Evolutionary conservation across 2,329 filamentous ascomycete genomes (phyloP), one percentile per base, ranked within the genome.

Genomic region (Epichloe baconii): DNA sequence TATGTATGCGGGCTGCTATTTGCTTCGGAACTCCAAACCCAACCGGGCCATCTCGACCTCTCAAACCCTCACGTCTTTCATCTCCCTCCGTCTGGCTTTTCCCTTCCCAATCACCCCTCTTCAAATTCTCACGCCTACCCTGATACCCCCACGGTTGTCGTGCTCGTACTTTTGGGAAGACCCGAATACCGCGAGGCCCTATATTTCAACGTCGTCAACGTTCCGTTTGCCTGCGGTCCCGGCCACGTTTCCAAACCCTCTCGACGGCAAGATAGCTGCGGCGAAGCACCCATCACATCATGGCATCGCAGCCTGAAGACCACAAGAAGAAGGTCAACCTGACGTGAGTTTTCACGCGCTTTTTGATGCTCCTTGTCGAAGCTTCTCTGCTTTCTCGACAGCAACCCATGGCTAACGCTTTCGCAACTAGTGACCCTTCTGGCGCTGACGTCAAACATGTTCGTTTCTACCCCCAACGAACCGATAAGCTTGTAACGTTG

Each of bases 401-500:
- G 14, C 6, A 36, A 41, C 26, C 5, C 11, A 37, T 38, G 34
- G 46, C 49, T 54, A 47, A 54, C 41, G 17, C n/a, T 10, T 15
- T 19, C 50, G 52, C 46, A 42, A 61, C 51, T 60, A 95, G 89
- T 73, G 89, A 96, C 72, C 76, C 86, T 67, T 95, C 90, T 55
- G 90, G 90, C 68, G 84, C 86, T 57, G 88, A 95, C 68, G 79
- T 82, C 72, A 93, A 86, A 75, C 79, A 87, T 59, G 88, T 94
- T 78, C 66, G 80, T 71, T n/a, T 14, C 14, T 58, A 49, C 56
- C 57, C 57, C 57, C 45, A 44, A 26, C 21, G 58, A n/a, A 8
- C 50, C 53, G 26, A 11, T 31, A 43, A 56, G 47, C 49, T 34
- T 37, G 34, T 40, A 47, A 48, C 51, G 50, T 51, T 53, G 11